Percentiles rank a stretch among this genome's conserved stretches.
phyloP scores from a whole-genome alignment of 495 filamentous ascomycete species.

The Neurospora africana region DNA sequence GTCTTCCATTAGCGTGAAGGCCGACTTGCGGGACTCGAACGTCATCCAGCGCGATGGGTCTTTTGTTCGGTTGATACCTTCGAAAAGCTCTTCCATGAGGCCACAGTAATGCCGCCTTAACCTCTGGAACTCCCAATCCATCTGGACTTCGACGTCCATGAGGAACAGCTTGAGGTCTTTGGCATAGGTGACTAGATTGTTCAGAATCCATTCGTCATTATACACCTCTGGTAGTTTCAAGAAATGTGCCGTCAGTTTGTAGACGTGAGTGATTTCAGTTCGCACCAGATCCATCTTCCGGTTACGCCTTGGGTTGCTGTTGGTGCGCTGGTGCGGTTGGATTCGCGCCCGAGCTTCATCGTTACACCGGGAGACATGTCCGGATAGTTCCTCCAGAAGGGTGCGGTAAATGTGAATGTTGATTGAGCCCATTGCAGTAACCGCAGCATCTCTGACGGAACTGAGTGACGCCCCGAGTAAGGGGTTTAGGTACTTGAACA shows the following conservation, averaged over 20 bases:
- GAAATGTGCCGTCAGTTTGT: slow-evolving; percentile 88
- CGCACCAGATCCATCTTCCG: slow-evolving; percentile 74
- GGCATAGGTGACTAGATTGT: slow-evolving; percentile 79
- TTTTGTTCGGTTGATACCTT: slow-evolving; percentile 77
- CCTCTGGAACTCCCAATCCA: slow-evolving; percentile 92
- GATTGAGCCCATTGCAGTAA: slow-evolving; percentile 83
- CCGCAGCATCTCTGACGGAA: slow-evolving; percentile 81
- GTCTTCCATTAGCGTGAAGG: slow-evolving; percentile 94
- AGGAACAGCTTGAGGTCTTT: slow-evolving; percentile 89
- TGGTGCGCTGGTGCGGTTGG: slow-evolving; percentile 55
- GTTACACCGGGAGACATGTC: slow-evolving; percentile 67
- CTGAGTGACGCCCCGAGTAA: slow-evolving; percentile 66
- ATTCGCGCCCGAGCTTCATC: slow-evolving; percentile 83
- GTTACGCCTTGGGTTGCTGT: slow-evolving; percentile 64
- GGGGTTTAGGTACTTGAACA: slow-evolving; percentile 87
- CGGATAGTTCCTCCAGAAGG: slow-evolving; percentile 79
- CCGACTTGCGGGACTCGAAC: slow-evolving; percentile 86
- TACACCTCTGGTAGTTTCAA: slow-evolving; percentile 68
- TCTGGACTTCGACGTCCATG: slow-evolving; percentile 87
- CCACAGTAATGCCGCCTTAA: slow-evolving; percentile 89
- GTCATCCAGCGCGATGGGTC: slow-evolving; percentile 89
- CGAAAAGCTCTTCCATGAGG: slow-evolving; percentile 83
- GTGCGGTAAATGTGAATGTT: slow-evolving; percentile 93
- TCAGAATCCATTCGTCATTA: slow-evolving; percentile 85
- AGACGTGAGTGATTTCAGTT: slow-evolving; percentile 91